Evolutionary conservation across 495 filamentous ascomycete genomes (phyloP).

Genomic region (Xylaria flabelliformis): DNA sequence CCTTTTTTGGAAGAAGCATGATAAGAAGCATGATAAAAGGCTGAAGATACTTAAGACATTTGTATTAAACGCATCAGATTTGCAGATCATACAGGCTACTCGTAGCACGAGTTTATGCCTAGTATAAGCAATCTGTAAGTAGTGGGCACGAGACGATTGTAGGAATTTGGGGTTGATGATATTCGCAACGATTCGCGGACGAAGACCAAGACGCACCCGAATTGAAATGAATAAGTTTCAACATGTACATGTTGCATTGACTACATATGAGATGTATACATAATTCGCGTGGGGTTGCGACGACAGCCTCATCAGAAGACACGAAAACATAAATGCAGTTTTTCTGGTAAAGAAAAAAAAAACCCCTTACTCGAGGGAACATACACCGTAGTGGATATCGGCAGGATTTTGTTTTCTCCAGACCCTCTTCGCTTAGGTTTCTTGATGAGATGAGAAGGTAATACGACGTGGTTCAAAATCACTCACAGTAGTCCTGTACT

Average conservation of each 20-base stretch:
- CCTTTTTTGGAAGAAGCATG: slow-evolving; percentile 15
- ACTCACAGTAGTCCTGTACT: background rate
- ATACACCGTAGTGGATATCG: background rate
- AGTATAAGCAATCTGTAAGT: slow-evolving; percentile 15
- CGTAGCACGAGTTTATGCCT: slow-evolving; percentile 25
- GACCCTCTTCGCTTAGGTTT: slow-evolving; percentile 4
- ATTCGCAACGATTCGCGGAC: slow-evolving; percentile 19
- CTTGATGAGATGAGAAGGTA: slow-evolving; percentile 1
- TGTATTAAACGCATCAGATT: slow-evolving; percentile 22
- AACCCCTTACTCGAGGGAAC: background rate
- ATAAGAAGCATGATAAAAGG: slow-evolving; percentile 14
- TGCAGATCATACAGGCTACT: slow-evolving; percentile 17
- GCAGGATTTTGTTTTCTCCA: background rate
- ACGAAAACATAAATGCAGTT: background rate
- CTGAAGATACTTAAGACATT: slow-evolving; percentile 22
- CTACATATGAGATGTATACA: background rate
- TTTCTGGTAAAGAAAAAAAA: background rate
- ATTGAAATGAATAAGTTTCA: background rate
- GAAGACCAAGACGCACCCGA: slow-evolving; percentile 20
- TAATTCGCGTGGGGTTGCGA: background rate
- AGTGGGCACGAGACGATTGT: slow-evolving; percentile 16
- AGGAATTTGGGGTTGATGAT: slow-evolving; percentile 8
- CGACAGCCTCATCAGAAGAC: background rate
- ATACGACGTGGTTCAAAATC: slow-evolving; percentile 7
- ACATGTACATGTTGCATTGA: background rate